Evolutionary conservation across 2,329 filamentous ascomycete genomes (phyloP).

Genomic region (Colletotrichum siamense): DNA sequence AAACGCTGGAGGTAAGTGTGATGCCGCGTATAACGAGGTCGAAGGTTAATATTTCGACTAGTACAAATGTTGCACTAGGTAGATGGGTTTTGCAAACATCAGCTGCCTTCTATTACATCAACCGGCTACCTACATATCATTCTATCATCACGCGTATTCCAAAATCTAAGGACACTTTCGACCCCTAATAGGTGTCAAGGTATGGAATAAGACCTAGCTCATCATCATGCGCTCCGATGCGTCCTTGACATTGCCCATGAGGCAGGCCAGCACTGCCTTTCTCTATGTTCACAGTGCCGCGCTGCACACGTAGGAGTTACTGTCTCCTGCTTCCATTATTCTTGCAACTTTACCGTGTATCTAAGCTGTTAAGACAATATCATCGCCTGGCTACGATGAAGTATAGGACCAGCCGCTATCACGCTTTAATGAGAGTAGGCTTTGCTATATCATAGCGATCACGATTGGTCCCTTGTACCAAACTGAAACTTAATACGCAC

Average conservation of each 20-base stretch:
- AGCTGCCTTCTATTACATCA: neutral
- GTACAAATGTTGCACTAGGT: neutral
- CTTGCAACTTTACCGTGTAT: neutral
- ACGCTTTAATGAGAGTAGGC: neutral
- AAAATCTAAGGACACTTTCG: neutral
- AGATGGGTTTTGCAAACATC: neutral
- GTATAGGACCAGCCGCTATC: neutral
- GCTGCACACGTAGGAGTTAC: accelerated
- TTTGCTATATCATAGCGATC: neutral
- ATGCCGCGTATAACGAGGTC: neutral
- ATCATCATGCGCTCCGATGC: neutral
- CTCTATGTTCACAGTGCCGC: neutral
- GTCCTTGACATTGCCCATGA: neutral
- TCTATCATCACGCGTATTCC: neutral
- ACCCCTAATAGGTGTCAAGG: no score
- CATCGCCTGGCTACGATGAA: neutral
- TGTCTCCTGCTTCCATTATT: neutral
- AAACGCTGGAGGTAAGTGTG: neutral
- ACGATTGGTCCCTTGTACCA: neutral
- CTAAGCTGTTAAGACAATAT: neutral
- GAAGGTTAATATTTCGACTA: neutral
- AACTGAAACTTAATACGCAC: neutral
- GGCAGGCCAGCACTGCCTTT: neutral
- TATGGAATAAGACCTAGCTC: neutral
- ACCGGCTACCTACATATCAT: neutral